phyloP scores from a whole-genome alignment of 176 grass and related monocot genomes.

The Eleusine coracana region DNA sequence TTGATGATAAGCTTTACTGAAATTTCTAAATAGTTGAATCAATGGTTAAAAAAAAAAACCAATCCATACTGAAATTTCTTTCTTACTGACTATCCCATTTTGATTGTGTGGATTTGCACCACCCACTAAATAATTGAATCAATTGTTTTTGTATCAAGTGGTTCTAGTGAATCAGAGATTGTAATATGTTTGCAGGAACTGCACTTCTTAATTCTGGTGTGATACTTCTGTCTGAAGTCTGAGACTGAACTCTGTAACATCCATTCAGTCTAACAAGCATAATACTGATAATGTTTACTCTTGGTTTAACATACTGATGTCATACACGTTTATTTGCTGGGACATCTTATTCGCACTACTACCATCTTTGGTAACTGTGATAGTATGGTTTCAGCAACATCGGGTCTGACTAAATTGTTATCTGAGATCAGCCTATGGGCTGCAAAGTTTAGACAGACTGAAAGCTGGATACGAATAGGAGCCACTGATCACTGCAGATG shows the following conservation, averaged over 20 bases:
- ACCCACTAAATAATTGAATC: too few relatives aligned
- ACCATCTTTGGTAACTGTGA: background rate
- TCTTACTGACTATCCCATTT: too few relatives aligned
- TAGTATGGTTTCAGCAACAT: background rate
- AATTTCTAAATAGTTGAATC: too few relatives aligned
- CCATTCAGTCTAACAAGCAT: too few relatives aligned
- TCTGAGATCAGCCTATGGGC: background rate
- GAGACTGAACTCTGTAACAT: too few relatives aligned
- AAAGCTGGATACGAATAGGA: conserved; percentile 51
- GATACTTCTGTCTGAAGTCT: background rate
- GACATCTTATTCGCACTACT: background rate
- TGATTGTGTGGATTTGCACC: too few relatives aligned
- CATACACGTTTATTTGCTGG: background rate
- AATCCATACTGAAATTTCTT: too few relatives aligned
- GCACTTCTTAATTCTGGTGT: background rate
- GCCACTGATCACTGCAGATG: conserved; percentile 45
- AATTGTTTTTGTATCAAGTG: background rate
- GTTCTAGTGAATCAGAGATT: background rate
- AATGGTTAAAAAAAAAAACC: too few relatives aligned
- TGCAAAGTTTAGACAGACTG: conserved; percentile 25
- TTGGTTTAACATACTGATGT: background rate
- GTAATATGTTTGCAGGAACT: background rate
- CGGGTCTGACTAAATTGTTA: background rate
- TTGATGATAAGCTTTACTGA: too few relatives aligned
- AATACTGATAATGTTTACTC: too few relatives aligned